phyloP scores from a whole-genome alignment of 164 flowering plant genomes.

The Aristolochia contorta region DNA sequence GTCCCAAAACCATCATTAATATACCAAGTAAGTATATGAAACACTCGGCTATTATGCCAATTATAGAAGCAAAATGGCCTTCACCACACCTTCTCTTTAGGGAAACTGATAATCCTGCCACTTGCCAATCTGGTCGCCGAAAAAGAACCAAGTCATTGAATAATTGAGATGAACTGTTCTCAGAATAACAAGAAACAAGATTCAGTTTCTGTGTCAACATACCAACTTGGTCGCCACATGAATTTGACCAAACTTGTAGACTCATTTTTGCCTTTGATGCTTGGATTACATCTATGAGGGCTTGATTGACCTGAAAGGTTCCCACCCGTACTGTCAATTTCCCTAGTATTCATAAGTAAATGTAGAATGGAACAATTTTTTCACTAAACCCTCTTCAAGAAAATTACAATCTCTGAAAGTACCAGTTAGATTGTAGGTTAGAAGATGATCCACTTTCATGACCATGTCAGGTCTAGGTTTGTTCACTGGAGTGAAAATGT shows the following conservation, averaged over 20 bases:
- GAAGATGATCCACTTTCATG: too few species aligned
- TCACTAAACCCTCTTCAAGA: not conserved
- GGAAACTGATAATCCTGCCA: not conserved
- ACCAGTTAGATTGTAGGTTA: too few species aligned
- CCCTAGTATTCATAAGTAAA: not conserved
- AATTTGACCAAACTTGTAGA: not conserved
- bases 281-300: conserved; percentile 64
- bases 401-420: not conserved
- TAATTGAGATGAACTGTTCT: too few species aligned
- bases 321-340: not conserved
- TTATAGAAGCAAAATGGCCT: not conserved
- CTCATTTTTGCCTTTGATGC: conserved; percentile 36
- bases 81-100: not conserved
- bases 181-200: not conserved
- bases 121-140: not conserved
- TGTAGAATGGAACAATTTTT: not conserved
- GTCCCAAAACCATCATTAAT: not conserved
- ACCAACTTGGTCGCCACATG: not conserved
- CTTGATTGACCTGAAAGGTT: conserved; percentile 71
- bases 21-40: not conserved
- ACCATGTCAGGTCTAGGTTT: too few species aligned
- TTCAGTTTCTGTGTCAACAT: not conserved
- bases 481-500: too few species aligned
- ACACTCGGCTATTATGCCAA: not conserved
- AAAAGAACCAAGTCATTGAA: not conserved